Base-by-base conservation (phyloP, 768 basidiomycete species). In the Panaeolus papilionaceus region DNA sequence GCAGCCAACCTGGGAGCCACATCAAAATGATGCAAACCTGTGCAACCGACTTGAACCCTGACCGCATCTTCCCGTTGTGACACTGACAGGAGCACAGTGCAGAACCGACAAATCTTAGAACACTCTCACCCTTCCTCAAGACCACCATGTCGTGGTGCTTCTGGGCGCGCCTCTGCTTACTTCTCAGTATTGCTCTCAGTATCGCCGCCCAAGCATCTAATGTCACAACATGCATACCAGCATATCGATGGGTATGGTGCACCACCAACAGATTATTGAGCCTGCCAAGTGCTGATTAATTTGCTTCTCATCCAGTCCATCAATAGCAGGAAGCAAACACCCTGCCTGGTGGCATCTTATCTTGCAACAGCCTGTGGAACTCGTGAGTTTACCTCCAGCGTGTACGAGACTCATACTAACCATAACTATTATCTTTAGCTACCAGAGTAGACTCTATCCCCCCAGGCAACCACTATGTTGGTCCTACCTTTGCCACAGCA, bases 291-390 rank as follows among this genome's bases (percentile, higher is more conserved):
- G 9, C 26, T 67, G 33, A 64, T 49, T 20, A 26, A 47, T 16
- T 65, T 44, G 23, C 38, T 61, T 40, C 45, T 40, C 10, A 28
- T 39, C 61, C 64, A 84, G 84, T 69, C 82, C 4, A 68, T 80
- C 61, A 88, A 87, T 70, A 77, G 75, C 39, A 72, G 68, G 42
- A 63, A 67, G 42, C 87, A 88, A 70, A 85, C 78, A 26, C 86
- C 87, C 26, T 89, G 87, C 67, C 37, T 82, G 9, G 79, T 88
- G 38, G 77, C 82, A 8, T 82, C 87, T 1, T 85, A 82, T 74
- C 75, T 88, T 10, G 82, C 85, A 71, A 79, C 77, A 42, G 75
- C 74, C 0, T 89, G 87, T 64, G 76, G 73, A 18, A 64, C 39
- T 45, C 70, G 72, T 75, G 66, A 62, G 72, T 71, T 26, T 61